Conservation (phyloP, 2,329 filamentous ascomycete genomes). For the Diaporthe sp. region DNA sequence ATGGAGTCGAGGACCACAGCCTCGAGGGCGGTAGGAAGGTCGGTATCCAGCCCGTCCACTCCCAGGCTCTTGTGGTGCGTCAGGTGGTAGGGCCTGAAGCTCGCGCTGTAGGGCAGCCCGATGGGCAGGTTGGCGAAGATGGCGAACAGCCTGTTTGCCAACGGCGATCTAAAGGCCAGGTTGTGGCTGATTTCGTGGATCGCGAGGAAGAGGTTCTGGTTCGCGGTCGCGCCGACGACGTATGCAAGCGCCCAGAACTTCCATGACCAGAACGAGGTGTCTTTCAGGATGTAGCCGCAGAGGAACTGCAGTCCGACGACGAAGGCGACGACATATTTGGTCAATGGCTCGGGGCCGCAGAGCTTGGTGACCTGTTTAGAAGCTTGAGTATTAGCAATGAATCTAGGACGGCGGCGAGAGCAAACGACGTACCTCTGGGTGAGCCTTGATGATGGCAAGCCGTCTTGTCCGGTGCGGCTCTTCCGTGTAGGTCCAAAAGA, state of each 20-base stretch:
- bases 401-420: background rate
- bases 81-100: slow-evolving; percentile 97
- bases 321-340: slow-evolving; percentile 88
- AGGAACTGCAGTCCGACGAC: slow-evolving; percentile 87
- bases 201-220: slow-evolving; percentile 98
- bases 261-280: slow-evolving; percentile 85
- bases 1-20: slow-evolving; percentile 94
- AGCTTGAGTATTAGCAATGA: slow-evolving; percentile 7
- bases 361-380: slow-evolving; percentile 87
- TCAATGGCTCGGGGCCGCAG: slow-evolving; percentile 94
- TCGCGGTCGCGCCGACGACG: slow-evolving; percentile 91
- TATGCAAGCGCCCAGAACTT: slow-evolving; percentile 90
- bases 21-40: slow-evolving; percentile 92
- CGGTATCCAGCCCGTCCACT: slow-evolving; percentile 94
- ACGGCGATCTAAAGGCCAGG: slow-evolving; percentile 85
- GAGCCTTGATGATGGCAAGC: slow-evolving; percentile 96
- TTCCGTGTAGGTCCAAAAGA: slow-evolving; percentile 99
- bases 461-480: slow-evolving; percentile 94
- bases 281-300: slow-evolving; percentile 81
- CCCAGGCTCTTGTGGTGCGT: slow-evolving; percentile 99
- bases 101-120: slow-evolving; percentile 94
- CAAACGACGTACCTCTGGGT: slow-evolving; percentile 81
- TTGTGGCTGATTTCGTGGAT: slow-evolving; percentile 99
- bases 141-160: slow-evolving; percentile 87
- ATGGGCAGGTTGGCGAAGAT: slow-evolving; percentile 97